Conservation (phyloP, 352 stramenopile genomes). For the Globisporangium spinosum region DNA sequence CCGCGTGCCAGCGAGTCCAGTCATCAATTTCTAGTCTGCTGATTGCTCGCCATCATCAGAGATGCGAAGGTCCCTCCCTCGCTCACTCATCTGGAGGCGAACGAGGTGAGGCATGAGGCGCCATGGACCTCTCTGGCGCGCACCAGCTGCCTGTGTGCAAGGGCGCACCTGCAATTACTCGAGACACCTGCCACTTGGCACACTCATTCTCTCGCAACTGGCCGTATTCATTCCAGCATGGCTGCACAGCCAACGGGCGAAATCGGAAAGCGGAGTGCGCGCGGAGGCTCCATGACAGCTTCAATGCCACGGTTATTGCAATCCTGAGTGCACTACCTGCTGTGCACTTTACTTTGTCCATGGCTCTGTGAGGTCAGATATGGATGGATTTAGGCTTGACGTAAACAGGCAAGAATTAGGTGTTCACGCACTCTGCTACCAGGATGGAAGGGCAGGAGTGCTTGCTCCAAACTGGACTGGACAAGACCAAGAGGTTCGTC, state of each 20-base stretch:
- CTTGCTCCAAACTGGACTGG: no score
- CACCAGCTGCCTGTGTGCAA: no score
- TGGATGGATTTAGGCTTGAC: background rate
- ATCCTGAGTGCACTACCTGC: background rate
- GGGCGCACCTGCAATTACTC: no score
- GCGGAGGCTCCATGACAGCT: background rate
- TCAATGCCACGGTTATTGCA: background rate
- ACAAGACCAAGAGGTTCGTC: background rate
- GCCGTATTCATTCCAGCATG: background rate
- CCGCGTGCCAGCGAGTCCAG: slow-evolving; percentile 1
- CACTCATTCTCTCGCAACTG: background rate
- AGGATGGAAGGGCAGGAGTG: background rate
- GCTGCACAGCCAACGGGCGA: background rate
- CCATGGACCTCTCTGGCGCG: background rate
- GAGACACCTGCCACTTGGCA: background rate
- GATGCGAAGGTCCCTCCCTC: background rate
- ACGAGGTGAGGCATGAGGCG: no score
- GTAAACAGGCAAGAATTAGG: background rate
- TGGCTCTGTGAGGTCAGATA: background rate
- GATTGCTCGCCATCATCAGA: background rate
- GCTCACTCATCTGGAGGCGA: background rate
- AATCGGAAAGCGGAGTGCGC: background rate
- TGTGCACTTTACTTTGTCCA: background rate
- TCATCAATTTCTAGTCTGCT: slow-evolving; percentile 1
- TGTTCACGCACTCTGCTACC: background rate